Conservation (phyloP, 495 filamentous ascomycete species). For the Aspergillus avenaceus region DNA sequence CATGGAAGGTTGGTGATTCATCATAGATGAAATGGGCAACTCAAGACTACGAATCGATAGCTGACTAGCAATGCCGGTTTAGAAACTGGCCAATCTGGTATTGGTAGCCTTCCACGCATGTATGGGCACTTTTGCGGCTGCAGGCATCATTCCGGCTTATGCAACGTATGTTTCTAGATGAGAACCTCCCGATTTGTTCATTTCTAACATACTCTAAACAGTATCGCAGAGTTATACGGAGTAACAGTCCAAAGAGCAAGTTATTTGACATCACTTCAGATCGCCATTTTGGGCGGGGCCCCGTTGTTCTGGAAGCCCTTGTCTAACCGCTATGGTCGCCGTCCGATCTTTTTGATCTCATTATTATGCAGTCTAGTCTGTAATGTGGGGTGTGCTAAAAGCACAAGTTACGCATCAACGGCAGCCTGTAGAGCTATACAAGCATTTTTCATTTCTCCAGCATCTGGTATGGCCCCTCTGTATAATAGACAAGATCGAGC, state of each 20-base stretch:
- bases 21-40: too few species aligned
- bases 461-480: conserved; percentile 22
- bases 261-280: conserved; percentile 50
- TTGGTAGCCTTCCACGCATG: conserved; percentile 53
- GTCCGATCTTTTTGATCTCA: conserved; percentile 49
- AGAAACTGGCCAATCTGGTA: conserved; percentile 52
- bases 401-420: conserved; percentile 34
- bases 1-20: conserved; percentile 49
- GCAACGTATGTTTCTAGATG: background rate
- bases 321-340: conserved; percentile 53
- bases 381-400: conserved; percentile 44
- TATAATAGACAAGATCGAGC: background rate
- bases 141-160: conserved; percentile 50
- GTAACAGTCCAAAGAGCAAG: conserved; percentile 37
- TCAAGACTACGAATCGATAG: conserved; percentile 7
- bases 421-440: conserved; percentile 37
- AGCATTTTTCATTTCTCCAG: conserved; percentile 45
- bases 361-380: conserved; percentile 38
- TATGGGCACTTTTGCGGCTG: conserved; percentile 54
- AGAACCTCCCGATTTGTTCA: background rate
- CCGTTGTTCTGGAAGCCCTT: conserved; percentile 54
- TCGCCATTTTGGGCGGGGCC: conserved; percentile 43
- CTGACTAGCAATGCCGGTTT: conserved; percentile 1
- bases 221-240: conserved; percentile 39
- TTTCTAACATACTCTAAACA: conserved; percentile 5